phyloP scores from a whole-genome alignment of 108 stramenopile genomes.

The Skeletonema potamos region DNA sequence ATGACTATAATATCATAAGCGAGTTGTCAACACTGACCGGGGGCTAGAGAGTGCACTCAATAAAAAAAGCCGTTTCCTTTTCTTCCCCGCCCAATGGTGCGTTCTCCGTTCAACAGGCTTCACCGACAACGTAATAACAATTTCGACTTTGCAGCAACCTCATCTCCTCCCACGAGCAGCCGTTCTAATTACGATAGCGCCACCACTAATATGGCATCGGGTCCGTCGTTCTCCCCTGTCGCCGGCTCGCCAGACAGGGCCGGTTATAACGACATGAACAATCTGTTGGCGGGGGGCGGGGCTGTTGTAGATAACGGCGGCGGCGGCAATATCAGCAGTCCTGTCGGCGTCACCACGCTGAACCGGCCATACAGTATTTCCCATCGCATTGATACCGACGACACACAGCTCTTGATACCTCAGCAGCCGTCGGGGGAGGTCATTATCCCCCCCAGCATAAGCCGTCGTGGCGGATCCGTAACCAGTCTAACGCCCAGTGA shows the following conservation, averaged over 20 bases:
- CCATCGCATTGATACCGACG: conserved; percentile 11
- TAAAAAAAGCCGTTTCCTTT: neutral
- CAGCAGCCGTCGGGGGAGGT: conserved; percentile 2
- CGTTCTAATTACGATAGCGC: neutral
- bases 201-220: neutral
- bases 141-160: neutral
- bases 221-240: neutral
- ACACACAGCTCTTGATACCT: conserved; percentile 17
- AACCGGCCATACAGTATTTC: conserved; percentile 12
- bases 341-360: neutral
- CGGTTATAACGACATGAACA: neutral
- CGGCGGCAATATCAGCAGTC: neutral
- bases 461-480: neutral
- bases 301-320: neutral
- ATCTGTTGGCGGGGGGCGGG: neutral
- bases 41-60: neutral
- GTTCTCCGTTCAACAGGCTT: neutral
- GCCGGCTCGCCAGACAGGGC: neutral
- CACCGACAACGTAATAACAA: neutral
- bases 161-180: neutral
- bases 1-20: too few species aligned
- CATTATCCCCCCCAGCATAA: neutral
- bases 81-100: neutral
- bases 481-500: neutral
- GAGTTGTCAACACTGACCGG: neutral